Base-by-base conservation (phyloP, 2,329 filamentous ascomycete genomes). In the Penicillium thymicola region DNA sequence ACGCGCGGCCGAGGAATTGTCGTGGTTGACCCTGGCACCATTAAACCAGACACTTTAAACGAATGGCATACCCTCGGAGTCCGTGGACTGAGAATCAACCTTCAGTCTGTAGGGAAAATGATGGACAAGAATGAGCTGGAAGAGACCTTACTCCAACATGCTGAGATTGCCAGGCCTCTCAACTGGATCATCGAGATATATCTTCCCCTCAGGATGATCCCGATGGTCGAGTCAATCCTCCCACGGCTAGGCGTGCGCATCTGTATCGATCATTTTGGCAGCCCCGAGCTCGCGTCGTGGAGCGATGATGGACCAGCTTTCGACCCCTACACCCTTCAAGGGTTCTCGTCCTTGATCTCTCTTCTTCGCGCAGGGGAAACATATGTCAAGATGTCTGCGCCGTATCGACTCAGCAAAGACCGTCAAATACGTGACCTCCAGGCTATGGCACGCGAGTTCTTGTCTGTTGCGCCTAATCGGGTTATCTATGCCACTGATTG, bases 401-500 rank as follows among this genome's bases (percentile, higher is more conserved):
- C 82, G 0, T 87, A 87, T 68, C 78, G 84, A 7, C 73, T 85
- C 36, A 79, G 77, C 45, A 69, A 73, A 40, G 75, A 80, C 50
- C 68, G 71, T 7, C 64, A 76, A 23, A 74, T 80, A 57, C 71
- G 70, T 28, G 75, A 81, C 44, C 60, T 84, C 4, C 76, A 81
- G 51, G 75, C 75, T 2, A 69, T 86, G 38, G 78, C 77, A 9
- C 71, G 67, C 14, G 79, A 85, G 61, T 69, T 86, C 8, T 62
- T 85, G 34, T 67, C 68, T 4, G 68, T 76, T 5, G 79, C 76
- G 11, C 75, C 74, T 2, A 69, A 76, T 23, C 73, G 78, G 16
- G 73, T 84, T 10, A 78, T 86, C 0, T 87, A 84, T 67, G 83
- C 82, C 1, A 84, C 82, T 0, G 84, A 87, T 63, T 87, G 84